Percentiles rank a stretch among this genome's conserved stretches.
phyloP scores from a whole-genome alignment of 1,139 yeast genomes.

The Scheffersomyces cryptocercus region DNA sequence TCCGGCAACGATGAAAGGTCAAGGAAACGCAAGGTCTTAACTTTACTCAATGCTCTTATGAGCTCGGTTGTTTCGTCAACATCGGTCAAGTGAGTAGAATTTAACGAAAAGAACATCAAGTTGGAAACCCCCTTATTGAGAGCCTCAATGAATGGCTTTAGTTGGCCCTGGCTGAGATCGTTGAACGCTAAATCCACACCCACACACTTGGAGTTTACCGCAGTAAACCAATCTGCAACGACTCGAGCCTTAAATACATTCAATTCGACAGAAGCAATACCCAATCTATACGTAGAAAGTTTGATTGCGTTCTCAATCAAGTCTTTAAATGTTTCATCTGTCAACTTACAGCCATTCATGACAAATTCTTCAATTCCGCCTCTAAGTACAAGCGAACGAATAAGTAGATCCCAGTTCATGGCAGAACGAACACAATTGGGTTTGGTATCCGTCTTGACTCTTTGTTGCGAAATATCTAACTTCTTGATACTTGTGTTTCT shows the following conservation, averaged over 20 bases:
- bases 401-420: constrained; percentile 77
- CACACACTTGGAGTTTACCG: constrained; percentile 55
- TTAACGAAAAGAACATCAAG: constrained; percentile 65
- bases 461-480: constrained; percentile 80
- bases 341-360: constrained; percentile 74
- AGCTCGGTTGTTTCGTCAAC: constrained; percentile 57
- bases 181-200: constrained; percentile 89
- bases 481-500: constrained; percentile 59
- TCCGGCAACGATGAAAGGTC: constrained; percentile 76
- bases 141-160: constrained; percentile 50
- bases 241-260: constrained; percentile 54
- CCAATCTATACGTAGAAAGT: constrained; percentile 64
- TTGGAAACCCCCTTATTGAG: constrained; percentile 36
- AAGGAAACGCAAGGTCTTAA: constrained; percentile 64
- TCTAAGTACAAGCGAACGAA: constrained; percentile 54
- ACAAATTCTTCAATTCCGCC: constrained; percentile 84
- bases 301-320: constrained; percentile 56
- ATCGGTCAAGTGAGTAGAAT: constrained; percentile 60
- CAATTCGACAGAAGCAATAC: constrained; percentile 73
- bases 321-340: constrained; percentile 50
- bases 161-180: constrained; percentile 58
- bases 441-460: constrained; percentile 53
- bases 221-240: constrained; percentile 64
- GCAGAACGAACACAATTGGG: constrained; percentile 52
- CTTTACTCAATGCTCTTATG: constrained; percentile 49